These are phyloP conservation scores for Phaeodactylum tricornutum DNA, from an alignment of 108 stramenopile species.

Conservation along the genomic window DNA sequence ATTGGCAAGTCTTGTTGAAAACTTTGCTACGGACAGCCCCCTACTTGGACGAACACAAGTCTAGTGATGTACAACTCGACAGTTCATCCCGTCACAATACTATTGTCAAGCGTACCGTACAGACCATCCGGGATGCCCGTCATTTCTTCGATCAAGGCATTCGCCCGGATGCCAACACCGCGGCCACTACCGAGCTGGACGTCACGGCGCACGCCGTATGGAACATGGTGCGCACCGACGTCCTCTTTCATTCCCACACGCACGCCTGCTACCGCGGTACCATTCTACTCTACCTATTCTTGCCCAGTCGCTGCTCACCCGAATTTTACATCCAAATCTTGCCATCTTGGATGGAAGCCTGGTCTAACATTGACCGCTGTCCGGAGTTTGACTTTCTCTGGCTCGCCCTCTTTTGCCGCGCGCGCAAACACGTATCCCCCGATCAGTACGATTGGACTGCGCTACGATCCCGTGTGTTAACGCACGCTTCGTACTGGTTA, in stretches of 20 bases:
- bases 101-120: conserved; percentile 53
- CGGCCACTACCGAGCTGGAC: conserved; percentile 27
- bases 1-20: conserved; percentile 55
- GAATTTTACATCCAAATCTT: conserved; percentile 52
- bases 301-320: conserved; percentile 58
- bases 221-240: conserved; percentile 51
- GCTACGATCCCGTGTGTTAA: conserved; percentile 59
- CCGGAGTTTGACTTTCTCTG: conserved; percentile 81
- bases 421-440: conserved; percentile 59
- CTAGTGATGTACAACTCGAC: conserved; percentile 32
- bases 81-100: conserved; percentile 45
- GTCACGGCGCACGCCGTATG: conserved; percentile 56
- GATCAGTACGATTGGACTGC: conserved; percentile 56
- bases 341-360: conserved; percentile 62
- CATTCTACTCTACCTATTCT: conserved; percentile 72
- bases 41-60: conserved; percentile 72
- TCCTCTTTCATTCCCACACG: conserved; percentile 72
- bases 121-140: conserved; percentile 63
- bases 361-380: conserved; percentile 79
- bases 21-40: conserved; percentile 76
- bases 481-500: conserved; percentile 71
- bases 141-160: conserved; percentile 77
- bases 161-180: conserved; percentile 27
- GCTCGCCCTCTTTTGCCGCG: conserved; percentile 73
- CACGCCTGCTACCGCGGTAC: conserved; percentile 73